Evolutionary conservation across 495 filamentous ascomycete species (phyloP).

Genomic region (Cladorrhinum samala): DNA sequence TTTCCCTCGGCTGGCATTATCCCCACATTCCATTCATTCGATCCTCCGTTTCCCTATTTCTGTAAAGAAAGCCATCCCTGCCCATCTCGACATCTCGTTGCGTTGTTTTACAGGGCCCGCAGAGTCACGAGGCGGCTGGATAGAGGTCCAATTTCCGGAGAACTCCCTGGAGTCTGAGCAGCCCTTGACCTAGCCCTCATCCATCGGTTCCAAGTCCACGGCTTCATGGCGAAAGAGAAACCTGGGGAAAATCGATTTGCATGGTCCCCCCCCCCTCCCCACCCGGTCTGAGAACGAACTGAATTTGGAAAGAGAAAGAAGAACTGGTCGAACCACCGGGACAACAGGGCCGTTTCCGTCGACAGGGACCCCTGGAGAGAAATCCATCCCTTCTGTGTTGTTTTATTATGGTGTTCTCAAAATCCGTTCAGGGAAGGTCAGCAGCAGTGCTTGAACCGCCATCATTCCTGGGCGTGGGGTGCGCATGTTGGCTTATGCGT

Average conservation of each 20-base stretch:
- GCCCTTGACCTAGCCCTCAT: background rate
- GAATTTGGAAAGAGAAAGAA: slow-evolving; percentile 1
- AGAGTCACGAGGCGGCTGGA: slow-evolving; percentile 1
- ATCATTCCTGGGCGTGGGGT: slow-evolving; percentile 9
- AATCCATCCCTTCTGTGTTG: background rate
- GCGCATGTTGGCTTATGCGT: background rate
- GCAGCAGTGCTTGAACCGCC: background rate
- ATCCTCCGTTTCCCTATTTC: background rate
- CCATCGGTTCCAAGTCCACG: slow-evolving; percentile 13
- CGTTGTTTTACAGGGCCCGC: background rate
- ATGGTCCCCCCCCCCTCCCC: background rate
- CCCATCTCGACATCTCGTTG: background rate
- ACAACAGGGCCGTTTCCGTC: slow-evolving; percentile 11
- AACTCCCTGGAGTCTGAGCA: too few relatives aligned
- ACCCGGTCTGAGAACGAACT: background rate
- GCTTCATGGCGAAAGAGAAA: slow-evolving; percentile 12
- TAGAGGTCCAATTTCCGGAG: background rate
- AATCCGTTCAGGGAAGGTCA: slow-evolving; percentile 3
- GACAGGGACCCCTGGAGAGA: slow-evolving; percentile 8
- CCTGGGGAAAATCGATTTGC: slow-evolving; percentile 7
- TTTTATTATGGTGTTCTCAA: background rate
- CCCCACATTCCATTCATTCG: background rate
- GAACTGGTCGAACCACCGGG: slow-evolving; percentile 5
- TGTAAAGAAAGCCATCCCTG: background rate
- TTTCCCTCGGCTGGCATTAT: background rate